Conservation (phyloP, 805 yeast genomes). For the Metschnikowia kunwiensis region DNA sequence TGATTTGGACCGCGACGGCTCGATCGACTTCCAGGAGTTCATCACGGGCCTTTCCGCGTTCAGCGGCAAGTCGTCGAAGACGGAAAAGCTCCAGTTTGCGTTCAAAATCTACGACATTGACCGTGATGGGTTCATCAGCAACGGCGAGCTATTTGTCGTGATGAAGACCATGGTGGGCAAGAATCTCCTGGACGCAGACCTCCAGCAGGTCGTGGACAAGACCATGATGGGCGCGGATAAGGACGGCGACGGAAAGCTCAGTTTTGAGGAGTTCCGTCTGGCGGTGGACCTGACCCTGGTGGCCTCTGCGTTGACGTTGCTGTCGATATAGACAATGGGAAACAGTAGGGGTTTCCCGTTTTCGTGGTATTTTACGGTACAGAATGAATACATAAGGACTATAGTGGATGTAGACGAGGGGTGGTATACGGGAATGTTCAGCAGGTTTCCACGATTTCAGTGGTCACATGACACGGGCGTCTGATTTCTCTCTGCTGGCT, state of each 20-base stretch:
- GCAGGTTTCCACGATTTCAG: too few species aligned
- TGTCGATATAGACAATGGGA: slow-evolving; percentile 5
- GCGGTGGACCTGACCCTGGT: slow-evolving; percentile 60
- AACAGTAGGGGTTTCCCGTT: neutral
- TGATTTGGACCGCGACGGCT: slow-evolving; percentile 90
- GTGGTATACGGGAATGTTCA: too few species aligned
- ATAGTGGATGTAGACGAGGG: too few species aligned
- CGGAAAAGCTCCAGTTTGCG: slow-evolving; percentile 83
- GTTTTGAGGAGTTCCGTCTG: slow-evolving; percentile 80
- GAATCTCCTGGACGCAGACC: slow-evolving; percentile 77
- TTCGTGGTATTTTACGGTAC: neutral
- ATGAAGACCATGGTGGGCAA: slow-evolving; percentile 96
- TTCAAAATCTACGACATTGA: slow-evolving; percentile 95
- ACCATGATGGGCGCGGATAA: slow-evolving; percentile 95
- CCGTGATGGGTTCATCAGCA: slow-evolving; percentile 89
- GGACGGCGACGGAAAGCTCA: slow-evolving; percentile 83
- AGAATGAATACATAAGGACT: too few species aligned
- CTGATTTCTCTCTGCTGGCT: too few species aligned
- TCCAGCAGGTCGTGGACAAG: slow-evolving; percentile 96
- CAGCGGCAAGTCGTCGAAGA: slow-evolving; percentile 74
- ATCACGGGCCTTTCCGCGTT: slow-evolving; percentile 83
- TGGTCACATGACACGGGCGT: too few species aligned
- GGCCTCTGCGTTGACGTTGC: slow-evolving; percentile 55
- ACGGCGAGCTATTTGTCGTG: slow-evolving; percentile 90
- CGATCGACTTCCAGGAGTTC: slow-evolving; percentile 93